Percentiles rank a stretch among this genome's conserved stretches.
Evolutionary conservation across 1,284 basidiomycete genomes (phyloP).

Genomic region (Ustilago trichophora): DNA sequence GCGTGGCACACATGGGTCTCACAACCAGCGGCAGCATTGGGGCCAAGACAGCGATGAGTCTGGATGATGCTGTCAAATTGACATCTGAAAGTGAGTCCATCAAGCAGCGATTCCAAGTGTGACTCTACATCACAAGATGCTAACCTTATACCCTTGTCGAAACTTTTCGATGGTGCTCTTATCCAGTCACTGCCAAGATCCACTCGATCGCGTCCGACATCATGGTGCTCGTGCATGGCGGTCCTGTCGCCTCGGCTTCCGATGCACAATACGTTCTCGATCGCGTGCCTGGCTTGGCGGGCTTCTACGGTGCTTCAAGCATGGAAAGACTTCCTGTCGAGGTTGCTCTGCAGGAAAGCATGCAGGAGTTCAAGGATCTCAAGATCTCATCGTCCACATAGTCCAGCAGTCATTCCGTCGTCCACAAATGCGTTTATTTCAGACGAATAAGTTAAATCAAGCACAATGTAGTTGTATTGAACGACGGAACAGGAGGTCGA

Average conservation of each 20-base stretch:
- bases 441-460: too few species aligned
- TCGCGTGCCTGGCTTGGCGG: constrained; percentile 33
- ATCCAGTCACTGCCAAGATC: constrained; percentile 26
- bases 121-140: too few species aligned
- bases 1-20: constrained; percentile 43
- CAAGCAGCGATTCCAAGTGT: too few species aligned
- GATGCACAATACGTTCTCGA: constrained; percentile 45
- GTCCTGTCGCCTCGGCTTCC: constrained; percentile 33
- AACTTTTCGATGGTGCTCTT: neutral
- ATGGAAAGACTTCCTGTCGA: constrained; percentile 50
- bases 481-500: too few species aligned
- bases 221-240: constrained; percentile 43
- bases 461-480: too few species aligned
- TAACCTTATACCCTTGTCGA: too few species aligned
- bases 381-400: constrained; percentile 7
- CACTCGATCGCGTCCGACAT: constrained; percentile 30
- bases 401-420: neutral
- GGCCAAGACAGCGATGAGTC: constrained; percentile 34
- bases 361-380: constrained; percentile 37
- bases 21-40: constrained; percentile 43
- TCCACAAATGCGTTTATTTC: too few species aligned
- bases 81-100: constrained; percentile 36
- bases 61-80: constrained; percentile 38
- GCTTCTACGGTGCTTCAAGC: constrained; percentile 47
- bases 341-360: constrained; percentile 34